These are phyloP conservation scores for Knufia fluminis DNA, from an alignment of 2,329 filamentous ascomycete species.

Conservation along the genomic window DNA sequence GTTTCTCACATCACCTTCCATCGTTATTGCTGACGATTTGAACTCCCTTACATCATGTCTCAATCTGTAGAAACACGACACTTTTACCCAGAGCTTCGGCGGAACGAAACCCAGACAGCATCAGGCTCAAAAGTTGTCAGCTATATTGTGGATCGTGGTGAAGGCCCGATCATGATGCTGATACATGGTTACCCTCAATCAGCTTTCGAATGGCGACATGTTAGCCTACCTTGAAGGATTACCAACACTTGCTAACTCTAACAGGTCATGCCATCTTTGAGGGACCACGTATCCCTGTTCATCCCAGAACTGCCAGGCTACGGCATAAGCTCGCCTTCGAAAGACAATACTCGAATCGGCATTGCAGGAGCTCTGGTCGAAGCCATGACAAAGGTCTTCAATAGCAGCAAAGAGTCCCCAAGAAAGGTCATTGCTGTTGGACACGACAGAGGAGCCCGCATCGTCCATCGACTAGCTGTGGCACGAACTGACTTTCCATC, in stretches of 20 bases:
- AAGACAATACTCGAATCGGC: slow-evolving; percentile 30
- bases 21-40: too few species aligned
- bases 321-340: slow-evolving; percentile 20
- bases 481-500: slow-evolving; percentile 24
- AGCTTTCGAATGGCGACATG: slow-evolving; percentile 18
- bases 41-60: not conserved
- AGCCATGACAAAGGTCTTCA: slow-evolving; percentile 29
- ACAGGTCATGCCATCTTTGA: slow-evolving; percentile 16
- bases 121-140: slow-evolving; percentile 20
- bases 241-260: not conserved
- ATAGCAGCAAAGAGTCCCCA: slow-evolving; percentile 19
- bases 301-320: slow-evolving; percentile 23
- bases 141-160: slow-evolving; percentile 17
- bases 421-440: slow-evolving; percentile 37
- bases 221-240: not conserved
- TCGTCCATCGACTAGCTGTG: slow-evolving; percentile 42
- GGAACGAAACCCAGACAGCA: slow-evolving; percentile 18
- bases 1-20: too few species aligned
- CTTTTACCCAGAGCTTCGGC: slow-evolving; percentile 7
- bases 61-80: not conserved
- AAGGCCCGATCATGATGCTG: slow-evolving; percentile 18
- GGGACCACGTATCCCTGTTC: slow-evolving; percentile 18
- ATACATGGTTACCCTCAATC: slow-evolving; percentile 24
- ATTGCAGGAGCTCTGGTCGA: slow-evolving; percentile 37
- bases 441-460: slow-evolving; percentile 43